Percentiles rank a stretch among this genome's conserved stretches.
phyloP scores from a whole-genome alignment of 352 stramenopile genomes.

The Globisporangium nunn region DNA sequence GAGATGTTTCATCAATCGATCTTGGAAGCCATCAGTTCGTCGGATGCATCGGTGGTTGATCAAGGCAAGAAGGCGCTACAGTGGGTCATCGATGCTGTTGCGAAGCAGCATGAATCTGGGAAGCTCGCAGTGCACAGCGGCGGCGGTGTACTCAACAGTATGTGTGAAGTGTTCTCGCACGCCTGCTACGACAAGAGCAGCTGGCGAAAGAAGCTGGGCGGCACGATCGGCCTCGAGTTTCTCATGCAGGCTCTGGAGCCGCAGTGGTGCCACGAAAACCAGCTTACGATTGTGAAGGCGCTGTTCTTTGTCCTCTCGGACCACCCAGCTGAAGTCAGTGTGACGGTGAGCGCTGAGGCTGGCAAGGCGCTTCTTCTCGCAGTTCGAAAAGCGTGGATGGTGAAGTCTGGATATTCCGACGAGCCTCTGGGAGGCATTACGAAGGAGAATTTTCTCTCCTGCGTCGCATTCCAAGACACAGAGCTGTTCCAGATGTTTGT shows the following conservation, averaged over 20 bases:
- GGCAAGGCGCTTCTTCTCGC: slow-evolving; percentile 49
- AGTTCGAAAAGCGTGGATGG: slow-evolving; percentile 50
- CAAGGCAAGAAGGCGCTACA: slow-evolving; percentile 38
- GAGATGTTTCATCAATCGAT: slow-evolving; percentile 59
- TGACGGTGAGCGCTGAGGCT: slow-evolving; percentile 66
- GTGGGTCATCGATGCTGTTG: slow-evolving; percentile 44
- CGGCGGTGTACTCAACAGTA: slow-evolving; percentile 64
- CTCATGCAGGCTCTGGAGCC: slow-evolving; percentile 59
- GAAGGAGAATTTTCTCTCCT: slow-evolving; percentile 59
- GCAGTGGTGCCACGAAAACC: slow-evolving; percentile 84
- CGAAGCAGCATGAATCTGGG: slow-evolving; percentile 6
- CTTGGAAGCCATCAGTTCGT: slow-evolving; percentile 55
- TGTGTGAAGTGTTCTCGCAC: slow-evolving; percentile 79
- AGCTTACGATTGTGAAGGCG: slow-evolving; percentile 76
- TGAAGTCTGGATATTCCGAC: slow-evolving; percentile 30
- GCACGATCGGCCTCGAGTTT: slow-evolving; percentile 55
- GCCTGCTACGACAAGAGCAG: slow-evolving; percentile 83
- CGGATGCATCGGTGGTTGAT: slow-evolving; percentile 51
- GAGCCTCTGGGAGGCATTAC: slow-evolving; percentile 30
- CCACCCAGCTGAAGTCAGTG: slow-evolving; percentile 77
- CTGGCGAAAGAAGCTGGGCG: slow-evolving; percentile 80
- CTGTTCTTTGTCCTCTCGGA: slow-evolving; percentile 86
- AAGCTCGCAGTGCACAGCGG: slow-evolving; percentile 40
- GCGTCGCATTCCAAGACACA: slow-evolving; percentile 74
- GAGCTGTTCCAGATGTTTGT: slow-evolving; percentile 85